Percentiles rank a stretch among this genome's conserved stretches.
Evolutionary conservation across 140 eudicot genomes (phyloP).

Genomic region (Flaveria floridana): DNA sequence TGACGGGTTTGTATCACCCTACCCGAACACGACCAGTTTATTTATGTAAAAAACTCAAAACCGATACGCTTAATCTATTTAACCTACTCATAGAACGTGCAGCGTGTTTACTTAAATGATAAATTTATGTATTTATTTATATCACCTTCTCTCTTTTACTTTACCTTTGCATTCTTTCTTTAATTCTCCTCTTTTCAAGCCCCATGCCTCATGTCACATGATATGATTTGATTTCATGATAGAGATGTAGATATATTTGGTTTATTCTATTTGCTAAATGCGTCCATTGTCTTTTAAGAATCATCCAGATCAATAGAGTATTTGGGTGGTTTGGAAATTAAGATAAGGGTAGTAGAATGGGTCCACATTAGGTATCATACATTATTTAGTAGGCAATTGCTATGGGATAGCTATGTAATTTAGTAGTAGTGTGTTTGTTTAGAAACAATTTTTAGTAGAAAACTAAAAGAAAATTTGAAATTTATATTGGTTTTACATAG

Average conservation of each 20-base stretch:
- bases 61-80: neutral
- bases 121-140: neutral
- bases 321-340: neutral
- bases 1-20: neutral
- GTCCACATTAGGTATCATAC: conserved; percentile 23
- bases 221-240: conserved; percentile 23
- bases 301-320: neutral
- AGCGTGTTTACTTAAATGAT: neutral
- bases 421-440: neutral
- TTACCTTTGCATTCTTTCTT: conserved; percentile 28
- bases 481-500: neutral
- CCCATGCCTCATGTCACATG: neutral
- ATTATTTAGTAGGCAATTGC: conserved; percentile 13
- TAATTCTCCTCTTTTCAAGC: neutral
- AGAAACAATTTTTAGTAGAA: neutral
- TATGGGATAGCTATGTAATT: neutral
- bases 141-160: conserved; percentile 10
- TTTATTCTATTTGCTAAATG: conserved; percentile 19
- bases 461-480: neutral
- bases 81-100: neutral
- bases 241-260: conserved; percentile 8
- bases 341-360: conserved; percentile 1
- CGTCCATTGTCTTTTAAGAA: conserved; percentile 30
- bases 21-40: neutral
- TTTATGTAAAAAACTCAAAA: neutral